Conservation (phyloP, 1,139 yeast species). For the Diutina catenulata region DNA sequence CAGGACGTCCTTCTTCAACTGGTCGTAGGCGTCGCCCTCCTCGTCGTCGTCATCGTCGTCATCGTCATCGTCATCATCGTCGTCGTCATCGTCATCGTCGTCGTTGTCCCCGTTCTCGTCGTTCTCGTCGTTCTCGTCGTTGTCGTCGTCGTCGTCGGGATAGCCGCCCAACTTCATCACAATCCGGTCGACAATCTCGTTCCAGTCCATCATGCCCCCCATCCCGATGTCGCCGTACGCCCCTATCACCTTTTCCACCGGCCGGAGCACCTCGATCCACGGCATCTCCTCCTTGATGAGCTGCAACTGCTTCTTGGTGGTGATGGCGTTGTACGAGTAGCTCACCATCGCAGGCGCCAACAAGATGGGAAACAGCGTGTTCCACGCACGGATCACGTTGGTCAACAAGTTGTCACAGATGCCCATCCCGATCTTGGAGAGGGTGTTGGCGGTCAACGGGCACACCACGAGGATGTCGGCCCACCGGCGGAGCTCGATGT, state of each 20-base stretch:
- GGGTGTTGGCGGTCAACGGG: conserved; percentile 82
- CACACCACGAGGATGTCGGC: conserved; percentile 85
- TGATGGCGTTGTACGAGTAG: conserved; percentile 77
- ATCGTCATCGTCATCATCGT: conserved; percentile 28
- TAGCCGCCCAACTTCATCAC: conserved; percentile 81
- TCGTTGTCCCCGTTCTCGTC: conserved; percentile 22
- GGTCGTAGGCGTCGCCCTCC: conserved; percentile 18
- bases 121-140: conserved; percentile 38
- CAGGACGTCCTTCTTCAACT: too few species aligned
- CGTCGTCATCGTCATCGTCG: conserved; percentile 14
- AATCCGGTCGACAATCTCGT: conserved; percentile 78
- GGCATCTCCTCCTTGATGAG: conserved; percentile 78
- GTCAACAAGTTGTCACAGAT: conserved; percentile 83
- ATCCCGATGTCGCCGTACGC: conserved; percentile 91
- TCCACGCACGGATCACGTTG: conserved; percentile 87
- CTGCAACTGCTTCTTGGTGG: conserved; percentile 71
- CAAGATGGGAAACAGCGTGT: conserved; percentile 73
- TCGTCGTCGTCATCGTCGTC: conserved; percentile 30
- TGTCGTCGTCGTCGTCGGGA: conserved; percentile 78
- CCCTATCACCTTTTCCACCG: conserved; percentile 87
- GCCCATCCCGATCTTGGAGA: conserved; percentile 84
- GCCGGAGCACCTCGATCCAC: conserved; percentile 80
- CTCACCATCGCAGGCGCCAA: conserved; percentile 94
- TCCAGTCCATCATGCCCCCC: conserved; percentile 90
- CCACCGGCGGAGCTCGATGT: conserved; percentile 90